These are phyloP conservation scores for Salix exigua DNA, from an alignment of 345 rosid species.

Conservation along the genomic window DNA sequence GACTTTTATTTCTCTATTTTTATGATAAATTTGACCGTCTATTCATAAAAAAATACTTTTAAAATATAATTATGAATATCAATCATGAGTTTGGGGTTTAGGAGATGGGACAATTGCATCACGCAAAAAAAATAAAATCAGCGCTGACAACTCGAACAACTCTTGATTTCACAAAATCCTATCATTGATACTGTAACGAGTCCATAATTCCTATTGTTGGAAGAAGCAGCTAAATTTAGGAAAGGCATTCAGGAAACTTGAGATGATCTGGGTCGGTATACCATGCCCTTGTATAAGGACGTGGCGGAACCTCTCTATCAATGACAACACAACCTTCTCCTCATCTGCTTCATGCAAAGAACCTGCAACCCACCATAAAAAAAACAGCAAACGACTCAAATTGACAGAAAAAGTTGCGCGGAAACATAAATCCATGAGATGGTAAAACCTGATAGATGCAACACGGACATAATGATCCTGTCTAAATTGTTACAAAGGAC, in stretches of 20 bases:
- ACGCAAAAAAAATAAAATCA: background rate
- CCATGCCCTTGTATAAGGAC: slow-evolving; percentile 38
- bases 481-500: background rate
- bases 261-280: slow-evolving; percentile 36
- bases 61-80: background rate
- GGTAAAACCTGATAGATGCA: background rate
- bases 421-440: background rate
- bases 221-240: slow-evolving; percentile 40
- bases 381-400: background rate
- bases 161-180: background rate
- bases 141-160: background rate
- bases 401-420: too few species aligned
- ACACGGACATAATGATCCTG: background rate
- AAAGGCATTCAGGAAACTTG: slow-evolving; percentile 42
- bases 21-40: too few species aligned
- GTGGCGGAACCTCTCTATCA: slow-evolving; percentile 38
- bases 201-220: slow-evolving; percentile 11
- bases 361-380: slow-evolving; percentile 36
- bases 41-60: background rate
- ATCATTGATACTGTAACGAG: background rate
- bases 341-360: slow-evolving; percentile 41
- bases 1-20: too few species aligned
- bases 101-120: background rate
- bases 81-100: background rate
- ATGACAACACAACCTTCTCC: slow-evolving; percentile 22